A percentile compares a stretch with the other conserved stretches of the same genome.
Conservation (phyloP, 192 early-diverging fungal species). For the Linnemannia schmuckeri region DNA sequence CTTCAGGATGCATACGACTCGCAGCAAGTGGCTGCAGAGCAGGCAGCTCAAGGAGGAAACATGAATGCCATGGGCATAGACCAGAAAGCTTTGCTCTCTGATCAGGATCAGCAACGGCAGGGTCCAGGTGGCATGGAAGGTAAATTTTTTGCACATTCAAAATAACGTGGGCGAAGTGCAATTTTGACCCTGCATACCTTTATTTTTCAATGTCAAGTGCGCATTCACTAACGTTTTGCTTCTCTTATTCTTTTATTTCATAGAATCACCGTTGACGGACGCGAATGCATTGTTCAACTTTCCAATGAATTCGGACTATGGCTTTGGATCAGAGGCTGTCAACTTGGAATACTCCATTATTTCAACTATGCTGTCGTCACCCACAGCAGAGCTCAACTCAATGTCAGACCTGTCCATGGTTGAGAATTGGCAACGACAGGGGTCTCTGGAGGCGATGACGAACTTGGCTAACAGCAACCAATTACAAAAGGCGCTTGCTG, state of each 20-base stretch:
- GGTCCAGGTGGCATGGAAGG: conserved; percentile 31
- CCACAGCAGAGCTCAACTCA: conserved; percentile 58
- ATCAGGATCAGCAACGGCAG: conserved; percentile 37
- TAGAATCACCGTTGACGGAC: conserved; percentile 39
- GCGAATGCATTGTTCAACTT: conserved; percentile 39
- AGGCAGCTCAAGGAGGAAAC: conserved; percentile 23
- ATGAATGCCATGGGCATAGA: conserved; percentile 16
- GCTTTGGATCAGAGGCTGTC: conserved; percentile 90
- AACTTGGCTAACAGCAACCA: conserved; percentile 59
- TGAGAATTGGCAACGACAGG: conserved; percentile 50
- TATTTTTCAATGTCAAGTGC: not conserved
- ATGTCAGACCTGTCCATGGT: conserved; percentile 55
- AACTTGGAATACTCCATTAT: conserved; percentile 93
- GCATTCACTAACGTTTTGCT: not conserved
- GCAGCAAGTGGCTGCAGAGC: conserved; percentile 42
- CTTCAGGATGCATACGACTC: conserved; percentile 75
- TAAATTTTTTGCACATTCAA: not conserved
- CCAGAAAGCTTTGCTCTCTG: conserved; percentile 9
- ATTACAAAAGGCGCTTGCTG: conserved; percentile 43
- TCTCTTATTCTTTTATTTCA: not conserved
- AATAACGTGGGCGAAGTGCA: not conserved
- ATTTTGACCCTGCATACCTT: not conserved
- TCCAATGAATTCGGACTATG: conserved; percentile 61
- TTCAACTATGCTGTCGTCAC: conserved; percentile 87
- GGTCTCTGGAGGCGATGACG: conserved; percentile 41